phyloP scores from a whole-genome alignment of 495 filamentous ascomycete genomes.

The Hyaloscypha hepaticicola region DNA sequence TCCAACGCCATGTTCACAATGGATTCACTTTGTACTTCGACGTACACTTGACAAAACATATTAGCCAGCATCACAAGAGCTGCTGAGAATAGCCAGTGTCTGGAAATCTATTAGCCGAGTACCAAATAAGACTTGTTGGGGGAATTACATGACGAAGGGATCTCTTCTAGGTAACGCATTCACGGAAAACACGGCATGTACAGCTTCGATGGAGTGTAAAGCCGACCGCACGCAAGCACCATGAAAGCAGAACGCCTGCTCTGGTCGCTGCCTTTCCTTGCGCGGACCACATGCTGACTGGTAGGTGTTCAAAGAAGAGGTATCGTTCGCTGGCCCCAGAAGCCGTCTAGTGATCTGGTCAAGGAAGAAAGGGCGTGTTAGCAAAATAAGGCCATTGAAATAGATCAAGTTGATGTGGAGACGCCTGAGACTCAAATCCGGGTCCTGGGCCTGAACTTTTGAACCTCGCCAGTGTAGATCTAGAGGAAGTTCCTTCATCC shows the following conservation, averaged over 20 bases:
- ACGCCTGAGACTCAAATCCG: not conserved
- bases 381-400: conserved; percentile 10
- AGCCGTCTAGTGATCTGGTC: conserved; percentile 5
- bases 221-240: conserved; percentile 11
- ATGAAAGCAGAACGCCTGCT: conserved; percentile 8
- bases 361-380: conserved; percentile 12
- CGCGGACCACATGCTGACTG: not conserved
- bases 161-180: conserved; percentile 5
- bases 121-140: not conserved
- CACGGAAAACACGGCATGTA: conserved; percentile 1
- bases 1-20: not conserved
- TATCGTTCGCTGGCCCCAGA: not conserved
- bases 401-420: conserved; percentile 16
- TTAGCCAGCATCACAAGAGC: conserved; percentile 13
- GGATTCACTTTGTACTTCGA: not conserved
- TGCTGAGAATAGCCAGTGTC: conserved; percentile 10
- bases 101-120: not conserved
- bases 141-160: conserved; percentile 11
- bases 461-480: conserved; percentile 6
- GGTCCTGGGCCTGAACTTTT: conserved; percentile 2
- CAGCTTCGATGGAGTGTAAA: not conserved
- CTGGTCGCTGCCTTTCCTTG: not conserved
- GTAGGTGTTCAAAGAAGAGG: not conserved
- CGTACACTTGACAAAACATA: conserved; percentile 8
- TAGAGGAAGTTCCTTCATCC: conserved; percentile 5